Evolutionary conservation across 2,329 filamentous ascomycete genomes (phyloP).

Genomic region (Colletotrichum sp.): DNA sequence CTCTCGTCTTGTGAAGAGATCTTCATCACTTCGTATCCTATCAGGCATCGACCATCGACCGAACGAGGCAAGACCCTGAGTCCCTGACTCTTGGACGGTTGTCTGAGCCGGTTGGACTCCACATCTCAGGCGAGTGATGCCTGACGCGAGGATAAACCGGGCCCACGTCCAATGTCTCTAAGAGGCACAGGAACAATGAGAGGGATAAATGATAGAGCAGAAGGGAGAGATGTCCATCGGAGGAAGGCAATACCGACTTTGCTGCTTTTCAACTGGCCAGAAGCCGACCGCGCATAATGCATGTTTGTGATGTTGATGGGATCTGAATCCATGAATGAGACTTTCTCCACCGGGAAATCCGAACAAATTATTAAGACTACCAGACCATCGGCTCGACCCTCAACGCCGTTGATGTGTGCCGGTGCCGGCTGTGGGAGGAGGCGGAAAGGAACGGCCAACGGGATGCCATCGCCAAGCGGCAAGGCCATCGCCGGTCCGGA

Average conservation of each 20-base stretch:
- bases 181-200: background rate
- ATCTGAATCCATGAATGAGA: background rate
- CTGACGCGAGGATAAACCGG: slow-evolving; percentile 1
- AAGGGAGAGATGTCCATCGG: background rate
- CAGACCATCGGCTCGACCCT: background rate
- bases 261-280: background rate
- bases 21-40: background rate
- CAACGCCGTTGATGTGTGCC: background rate
- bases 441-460: background rate
- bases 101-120: background rate
- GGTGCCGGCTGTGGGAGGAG: background rate
- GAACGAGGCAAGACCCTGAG: slow-evolving; percentile 15
- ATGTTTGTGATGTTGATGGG: background rate
- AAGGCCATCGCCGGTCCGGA: background rate
- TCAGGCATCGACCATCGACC: background rate
- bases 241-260: background rate
- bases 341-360: background rate
- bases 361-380: background rate
- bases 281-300: background rate
- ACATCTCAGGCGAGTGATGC: slow-evolving; percentile 6
- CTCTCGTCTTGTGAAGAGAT: background rate
- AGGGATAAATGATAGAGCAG: background rate
- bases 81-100: slow-evolving; percentile 4
- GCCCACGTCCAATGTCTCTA: background rate
- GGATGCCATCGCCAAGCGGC: background rate